These are phyloP conservation scores for Ustilago hordei DNA, from an alignment of 1,284 basidiomycete genomes.

Conservation along the genomic window DNA sequence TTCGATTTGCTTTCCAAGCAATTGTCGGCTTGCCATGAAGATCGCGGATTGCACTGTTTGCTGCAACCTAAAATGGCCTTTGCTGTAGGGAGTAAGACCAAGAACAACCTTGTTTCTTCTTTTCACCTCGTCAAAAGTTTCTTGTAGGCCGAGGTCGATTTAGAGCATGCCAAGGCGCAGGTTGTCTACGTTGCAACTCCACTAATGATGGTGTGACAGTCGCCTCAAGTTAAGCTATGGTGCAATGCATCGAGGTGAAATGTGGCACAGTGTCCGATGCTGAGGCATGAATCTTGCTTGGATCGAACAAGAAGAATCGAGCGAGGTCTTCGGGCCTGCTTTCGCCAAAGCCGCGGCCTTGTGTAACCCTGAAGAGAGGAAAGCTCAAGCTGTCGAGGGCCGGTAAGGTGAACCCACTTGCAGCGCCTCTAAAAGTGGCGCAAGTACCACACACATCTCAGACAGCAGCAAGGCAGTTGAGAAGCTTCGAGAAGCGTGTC, in stretches of 20 bases:
- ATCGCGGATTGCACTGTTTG: not conserved
- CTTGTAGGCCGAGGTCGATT: not conserved
- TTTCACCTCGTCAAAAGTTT: not conserved
- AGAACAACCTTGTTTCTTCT: not conserved
- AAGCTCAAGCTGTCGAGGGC: not conserved
- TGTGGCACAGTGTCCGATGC: not conserved
- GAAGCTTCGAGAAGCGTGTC: not conserved
- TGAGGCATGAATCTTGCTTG: conserved; percentile 7
- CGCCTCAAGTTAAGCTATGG: not conserved
- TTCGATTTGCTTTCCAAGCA: not conserved
- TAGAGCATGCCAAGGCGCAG: conserved; percentile 4
- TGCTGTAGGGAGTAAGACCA: not conserved
- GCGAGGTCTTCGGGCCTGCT: not conserved
- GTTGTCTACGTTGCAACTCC: not conserved
- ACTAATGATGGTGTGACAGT: not conserved
- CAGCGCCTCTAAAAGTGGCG: conserved; percentile 12
- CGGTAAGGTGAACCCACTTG: conserved; percentile 6
- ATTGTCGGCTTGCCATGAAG: conserved; percentile 1
- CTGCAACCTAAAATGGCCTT: conserved; percentile 1
- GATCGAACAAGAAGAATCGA: not conserved
- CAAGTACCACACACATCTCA: conserved; percentile 2
- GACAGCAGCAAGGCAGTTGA: not conserved
- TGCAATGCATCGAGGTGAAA: not conserved
- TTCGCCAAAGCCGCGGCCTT: not conserved
- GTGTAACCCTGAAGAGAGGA: not conserved